Evolutionary conservation across 192 early-diverging fungal species (phyloP).

Genomic region (Oehlia diaphana): DNA sequence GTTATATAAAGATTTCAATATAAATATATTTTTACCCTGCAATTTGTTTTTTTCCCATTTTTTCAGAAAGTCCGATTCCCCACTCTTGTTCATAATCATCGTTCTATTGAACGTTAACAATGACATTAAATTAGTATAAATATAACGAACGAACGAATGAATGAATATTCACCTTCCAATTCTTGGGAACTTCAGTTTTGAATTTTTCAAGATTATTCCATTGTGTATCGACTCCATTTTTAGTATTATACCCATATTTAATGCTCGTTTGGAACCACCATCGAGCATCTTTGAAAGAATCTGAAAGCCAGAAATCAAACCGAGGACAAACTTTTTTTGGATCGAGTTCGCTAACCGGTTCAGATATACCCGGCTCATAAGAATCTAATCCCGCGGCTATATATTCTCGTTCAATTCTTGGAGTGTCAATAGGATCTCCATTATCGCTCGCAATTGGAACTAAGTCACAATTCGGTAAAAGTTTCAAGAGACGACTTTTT

Average conservation of each 20-base stretch:
- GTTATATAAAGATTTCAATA: neutral
- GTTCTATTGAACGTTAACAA: neutral
- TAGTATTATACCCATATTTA: slow-evolving; percentile 16
- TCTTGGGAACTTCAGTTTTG: neutral
- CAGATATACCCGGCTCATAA: slow-evolving; percentile 7
- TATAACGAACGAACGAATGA: neutral
- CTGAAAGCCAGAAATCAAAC: slow-evolving; percentile 21
- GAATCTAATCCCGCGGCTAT: neutral
- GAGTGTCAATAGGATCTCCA: slow-evolving; percentile 20
- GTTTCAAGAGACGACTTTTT: slow-evolving; percentile 16
- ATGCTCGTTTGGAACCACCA: slow-evolving; percentile 16
- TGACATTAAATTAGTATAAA: neutral
- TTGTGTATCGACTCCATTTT: slow-evolving; percentile 2
- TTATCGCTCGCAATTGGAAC: slow-evolving; percentile 22
- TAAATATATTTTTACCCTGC: slow-evolving; percentile 1
- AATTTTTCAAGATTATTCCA: slow-evolving; percentile 18
- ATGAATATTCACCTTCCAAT: neutral
- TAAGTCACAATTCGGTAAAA: slow-evolving; percentile 8
- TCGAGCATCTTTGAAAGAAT: slow-evolving; percentile 9
- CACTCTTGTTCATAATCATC: slow-evolving; percentile 14
- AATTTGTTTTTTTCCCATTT: neutral
- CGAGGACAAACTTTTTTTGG: slow-evolving; percentile 1
- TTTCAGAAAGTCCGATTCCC: neutral
- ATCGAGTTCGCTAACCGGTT: neutral
- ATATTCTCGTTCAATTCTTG: neutral